Evolutionary conservation across 371 early-diverging fungal genomes (phyloP).

Genomic region (Apophysomyces variabilis): DNA sequence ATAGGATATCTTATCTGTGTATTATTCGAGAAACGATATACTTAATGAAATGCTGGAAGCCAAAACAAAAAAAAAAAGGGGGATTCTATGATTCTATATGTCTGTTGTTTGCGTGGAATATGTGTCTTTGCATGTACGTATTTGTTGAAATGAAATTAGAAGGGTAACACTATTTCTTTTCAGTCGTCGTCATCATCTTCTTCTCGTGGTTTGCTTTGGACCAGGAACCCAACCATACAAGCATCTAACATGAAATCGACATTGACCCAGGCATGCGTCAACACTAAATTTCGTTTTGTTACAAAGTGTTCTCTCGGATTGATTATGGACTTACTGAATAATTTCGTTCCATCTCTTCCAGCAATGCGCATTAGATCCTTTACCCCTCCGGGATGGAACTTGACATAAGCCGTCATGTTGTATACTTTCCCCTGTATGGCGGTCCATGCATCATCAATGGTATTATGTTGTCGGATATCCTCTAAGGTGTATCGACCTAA

Average conservation of each 20-base stretch:
- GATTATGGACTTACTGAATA: conserved; percentile 72
- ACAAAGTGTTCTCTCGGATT: neutral
- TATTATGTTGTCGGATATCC: conserved; percentile 82
- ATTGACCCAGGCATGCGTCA: conserved; percentile 96
- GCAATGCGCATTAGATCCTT: conserved; percentile 92
- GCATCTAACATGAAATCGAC: conserved; percentile 81
- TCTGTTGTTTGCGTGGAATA: too few species aligned
- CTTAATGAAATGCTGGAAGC: too few species aligned
- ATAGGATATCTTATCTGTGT: too few species aligned
- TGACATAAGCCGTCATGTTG: conserved; percentile 93
- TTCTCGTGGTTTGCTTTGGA: conserved; percentile 26
- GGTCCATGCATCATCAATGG: conserved; percentile 91
- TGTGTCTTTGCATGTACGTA: too few species aligned
- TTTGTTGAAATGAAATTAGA: too few species aligned
- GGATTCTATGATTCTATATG: too few species aligned
- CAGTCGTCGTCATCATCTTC: neutral
- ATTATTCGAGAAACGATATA: too few species aligned
- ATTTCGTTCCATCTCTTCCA: conserved; percentile 92
- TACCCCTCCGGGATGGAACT: conserved; percentile 93
- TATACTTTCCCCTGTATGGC: conserved; percentile 92
- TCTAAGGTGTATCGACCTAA: conserved; percentile 70
- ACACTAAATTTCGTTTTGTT: conserved; percentile 43
- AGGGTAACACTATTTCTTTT: too few species aligned
- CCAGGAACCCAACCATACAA: conserved; percentile 84
- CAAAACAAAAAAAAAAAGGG: too few species aligned